Base-by-base conservation (phyloP, 148 eudicot genomes). In the Fallopia convolvulus region DNA sequence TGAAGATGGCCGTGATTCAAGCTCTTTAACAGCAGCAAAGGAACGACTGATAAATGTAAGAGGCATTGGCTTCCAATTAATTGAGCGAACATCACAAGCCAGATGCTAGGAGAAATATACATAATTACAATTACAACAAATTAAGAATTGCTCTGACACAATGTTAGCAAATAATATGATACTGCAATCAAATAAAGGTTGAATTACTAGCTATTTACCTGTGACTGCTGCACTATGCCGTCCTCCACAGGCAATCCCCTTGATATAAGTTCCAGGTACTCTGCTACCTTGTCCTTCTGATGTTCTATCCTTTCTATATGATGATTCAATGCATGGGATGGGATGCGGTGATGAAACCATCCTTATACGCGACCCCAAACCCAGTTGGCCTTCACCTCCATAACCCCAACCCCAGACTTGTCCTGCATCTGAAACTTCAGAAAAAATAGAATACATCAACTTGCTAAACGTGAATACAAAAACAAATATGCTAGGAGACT, bases 401-500 rank as follows among this genome's bases (percentile, higher is more conserved):
- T 95, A 95, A 58, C 99, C 99, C 97, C 97, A 95, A 70, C 97
- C 99, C 99, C 99, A 95, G 79, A 95, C 98, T 83, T 95, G 99
- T 79, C 99, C 99, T 66, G 84, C 76, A 95, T 95, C 99, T 95
- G 92, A 83, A 89, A 83, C 88, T 87, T 82, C 81, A 77, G 65
- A 75, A 80, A 80, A 86, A 85, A 73, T 63, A 77, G 71, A 40
- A 76, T 36, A 76, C 80, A 83, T 90, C 89, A 89, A 74, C 76
- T 18, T n/a, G 53, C 46, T 17, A 20, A 10, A 49, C 72, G 48
- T 46, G 41, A 42, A 61, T 17, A 11, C 13, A 15, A 65, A 8
- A 58, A 30, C 70, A 66, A 39, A 68, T 17, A 13, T 36, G 70
- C 17, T 39, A 68, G 44, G 44, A 61, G 17, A 6, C 23, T 44